Conservation (phyloP, 768 basidiomycete genomes). For the Daedaleopsis sinensis region DNA sequence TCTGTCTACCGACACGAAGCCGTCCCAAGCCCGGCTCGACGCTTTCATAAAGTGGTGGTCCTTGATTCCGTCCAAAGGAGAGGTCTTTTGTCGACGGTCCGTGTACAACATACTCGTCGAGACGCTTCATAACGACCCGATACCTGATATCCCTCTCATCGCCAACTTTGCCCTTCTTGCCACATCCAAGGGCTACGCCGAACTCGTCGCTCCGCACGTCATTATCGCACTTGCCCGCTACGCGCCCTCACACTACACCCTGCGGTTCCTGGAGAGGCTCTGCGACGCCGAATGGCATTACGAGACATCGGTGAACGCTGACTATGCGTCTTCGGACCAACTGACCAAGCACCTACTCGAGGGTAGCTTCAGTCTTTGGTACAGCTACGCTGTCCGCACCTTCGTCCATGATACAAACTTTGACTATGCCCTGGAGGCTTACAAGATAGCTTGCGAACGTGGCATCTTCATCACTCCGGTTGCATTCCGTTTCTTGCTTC, state of each 20-base stretch:
- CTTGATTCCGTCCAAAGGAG: constrained; percentile 36
- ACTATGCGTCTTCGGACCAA: background rate
- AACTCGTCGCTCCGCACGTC: constrained; percentile 11
- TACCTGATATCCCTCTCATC: constrained; percentile 40
- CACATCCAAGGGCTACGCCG: constrained; percentile 50
- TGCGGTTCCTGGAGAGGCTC: constrained; percentile 42
- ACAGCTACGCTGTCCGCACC: constrained; percentile 39
- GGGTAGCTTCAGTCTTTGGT: background rate
- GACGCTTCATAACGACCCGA: constrained; percentile 33
- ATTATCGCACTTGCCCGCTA: constrained; percentile 48
- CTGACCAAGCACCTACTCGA: background rate
- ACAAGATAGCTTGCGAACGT: background rate
- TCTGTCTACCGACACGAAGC: constrained; percentile 22
- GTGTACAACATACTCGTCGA: constrained; percentile 37
- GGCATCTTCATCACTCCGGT: background rate
- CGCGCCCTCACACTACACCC: constrained; percentile 36
- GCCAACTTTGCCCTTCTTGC: constrained; percentile 45
- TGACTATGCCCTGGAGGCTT: background rate
- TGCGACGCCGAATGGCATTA: background rate
- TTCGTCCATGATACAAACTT: background rate
- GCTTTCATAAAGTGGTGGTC: constrained; percentile 46
- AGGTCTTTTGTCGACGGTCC: background rate
- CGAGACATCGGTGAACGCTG: background rate
- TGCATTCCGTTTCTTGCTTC: background rate
- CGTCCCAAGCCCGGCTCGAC: constrained; percentile 22